phyloP scores from a whole-genome alignment of 2,329 filamentous ascomycete genomes.

The Alternaria triticimaculans region DNA sequence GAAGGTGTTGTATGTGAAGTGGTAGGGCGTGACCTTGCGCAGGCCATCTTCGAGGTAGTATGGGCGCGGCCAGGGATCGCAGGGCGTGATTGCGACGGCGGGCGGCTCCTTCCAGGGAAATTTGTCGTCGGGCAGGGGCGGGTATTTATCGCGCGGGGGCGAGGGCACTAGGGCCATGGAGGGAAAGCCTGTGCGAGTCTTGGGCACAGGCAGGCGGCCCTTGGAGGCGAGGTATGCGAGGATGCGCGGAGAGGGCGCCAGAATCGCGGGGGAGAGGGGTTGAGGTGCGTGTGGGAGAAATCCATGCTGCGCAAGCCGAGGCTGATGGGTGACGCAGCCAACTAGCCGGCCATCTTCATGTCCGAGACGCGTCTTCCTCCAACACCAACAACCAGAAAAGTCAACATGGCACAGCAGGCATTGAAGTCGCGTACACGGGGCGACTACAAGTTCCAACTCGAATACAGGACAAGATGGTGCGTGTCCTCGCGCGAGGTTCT shows the following conservation, averaged over 20 bases:
- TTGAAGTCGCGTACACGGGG: constrained; percentile 67
- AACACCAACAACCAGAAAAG: neutral
- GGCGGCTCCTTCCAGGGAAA: constrained; percentile 55
- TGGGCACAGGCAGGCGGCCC: constrained; percentile 46
- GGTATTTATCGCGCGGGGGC: constrained; percentile 38
- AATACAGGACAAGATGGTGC: constrained; percentile 90
- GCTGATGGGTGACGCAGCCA: constrained; percentile 3
- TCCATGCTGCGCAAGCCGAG: constrained; percentile 4
- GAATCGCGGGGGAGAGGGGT: constrained; percentile 18
- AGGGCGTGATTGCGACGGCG: constrained; percentile 56
- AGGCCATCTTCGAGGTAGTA: constrained; percentile 87
- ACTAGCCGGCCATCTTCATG: neutral
- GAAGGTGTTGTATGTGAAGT: constrained; percentile 93
- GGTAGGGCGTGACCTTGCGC: constrained; percentile 83
- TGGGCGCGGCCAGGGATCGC: constrained; percentile 67
- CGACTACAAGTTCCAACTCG: constrained; percentile 80
- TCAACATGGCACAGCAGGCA: constrained; percentile 32
- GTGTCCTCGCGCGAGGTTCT: neutral
- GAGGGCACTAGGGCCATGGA: constrained; percentile 55
- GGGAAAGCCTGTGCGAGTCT: constrained; percentile 25
- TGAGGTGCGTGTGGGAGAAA: constrained; percentile 7
- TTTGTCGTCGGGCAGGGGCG: constrained; percentile 41
- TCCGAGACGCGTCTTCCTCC: neutral
- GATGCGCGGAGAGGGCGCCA: constrained; percentile 61
- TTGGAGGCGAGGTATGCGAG: constrained; percentile 60